Evolutionary conservation across 306 rosid species (phyloP), one percentile per base, ranked within the genome.

Genomic region (Cicer cuneatum): DNA sequence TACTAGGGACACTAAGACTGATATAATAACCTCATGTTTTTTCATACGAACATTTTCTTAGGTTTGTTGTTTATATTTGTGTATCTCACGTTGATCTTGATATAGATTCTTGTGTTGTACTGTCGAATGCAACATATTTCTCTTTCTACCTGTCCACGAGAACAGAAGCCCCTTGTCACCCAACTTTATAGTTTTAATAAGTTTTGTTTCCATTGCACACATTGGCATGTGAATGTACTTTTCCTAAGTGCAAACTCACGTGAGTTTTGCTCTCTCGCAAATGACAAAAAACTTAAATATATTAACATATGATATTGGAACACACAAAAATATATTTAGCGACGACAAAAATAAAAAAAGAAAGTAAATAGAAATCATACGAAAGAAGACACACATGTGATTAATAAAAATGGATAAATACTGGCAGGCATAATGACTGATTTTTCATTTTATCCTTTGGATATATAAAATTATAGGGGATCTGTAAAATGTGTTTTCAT

Each of bases 161-260:
- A 76, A 81, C 87, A 81, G 76, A 85, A 85, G 71, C 87, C 70
- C 70, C 85, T 77, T 83, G 84, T 83, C 91, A 77, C 66, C 84
- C 84, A 80, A 83, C 92, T 91, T 88, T 89, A 79, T 86, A 75
- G 79, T 80, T 86, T 78, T 53, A 86, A 77, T 81, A 81, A 72
- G 10, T 85, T 84, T 91, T 92, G 93, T 90, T 83, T 89, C 77
- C 85, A 83, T 83, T 77, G 76, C 77, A 78, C 91, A 82, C 89
- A 82, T 77, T 84, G 72, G 74, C 97, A 93, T 87, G 97, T 93
- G 98, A 93, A 89, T 89, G 97, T 91, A 89, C 98, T 84, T 89
- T 93, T 86, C 93, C 96, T 62, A 85, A 88, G 93, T 79, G 86
- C 84, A 86, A 86, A 62, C 87, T 89, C 98, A 93, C 98, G 98